Base-by-base conservation (phyloP, 805 yeast genomes). In the Yarrowia keelungensis region DNA sequence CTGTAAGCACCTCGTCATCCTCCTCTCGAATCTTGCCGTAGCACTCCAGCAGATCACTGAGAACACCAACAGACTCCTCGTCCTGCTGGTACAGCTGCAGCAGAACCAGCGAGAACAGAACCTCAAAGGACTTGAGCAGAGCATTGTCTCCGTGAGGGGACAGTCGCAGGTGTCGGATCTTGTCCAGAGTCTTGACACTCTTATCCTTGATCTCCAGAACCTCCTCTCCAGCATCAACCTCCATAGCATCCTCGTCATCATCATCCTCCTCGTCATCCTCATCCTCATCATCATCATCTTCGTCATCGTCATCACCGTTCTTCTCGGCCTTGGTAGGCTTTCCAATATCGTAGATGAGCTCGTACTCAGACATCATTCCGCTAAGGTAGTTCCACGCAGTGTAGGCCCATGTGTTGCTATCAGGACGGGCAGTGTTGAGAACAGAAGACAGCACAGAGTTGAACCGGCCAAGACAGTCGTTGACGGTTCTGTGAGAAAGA, bases 71-170 rank as follows among this genome's bases (percentile, higher is more conserved):
- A 0, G 97, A 88, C 70, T 94, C 98, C 7, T 87, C 76, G 66
- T 84, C 79, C 32, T 93, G 96, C 68, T 87, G 80, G 75, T 88
- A 92, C 42, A 93, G 81, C 76, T 92, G 97, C 14, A 94, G 75
- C 26, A 92, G 77, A 3, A 89, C 88, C 84, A 90, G 86, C 0
- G 97, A 89, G 69, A 90, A 85, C 54, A 94, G 80, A 45, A 91
- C 79, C 76, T 92, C 96, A 74, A 94, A 89, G 51, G 92, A 89
- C 69, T 80, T 79, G 71, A 88, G 75, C 72, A 86, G 84, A 69
- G 82, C 77, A 45, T 75, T 70, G 69, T 79, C 76, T 53, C 70
- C 78, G 51, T 78, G 81, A 4, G 78, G 75, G 38, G 81, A 73
- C 42, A 71, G 75, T 64, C 81, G 76, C 69, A 79, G 76, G 35